Evolutionary conservation across 352 stramenopile species (phyloP).

Genomic region (Globisporangium emineosum): DNA sequence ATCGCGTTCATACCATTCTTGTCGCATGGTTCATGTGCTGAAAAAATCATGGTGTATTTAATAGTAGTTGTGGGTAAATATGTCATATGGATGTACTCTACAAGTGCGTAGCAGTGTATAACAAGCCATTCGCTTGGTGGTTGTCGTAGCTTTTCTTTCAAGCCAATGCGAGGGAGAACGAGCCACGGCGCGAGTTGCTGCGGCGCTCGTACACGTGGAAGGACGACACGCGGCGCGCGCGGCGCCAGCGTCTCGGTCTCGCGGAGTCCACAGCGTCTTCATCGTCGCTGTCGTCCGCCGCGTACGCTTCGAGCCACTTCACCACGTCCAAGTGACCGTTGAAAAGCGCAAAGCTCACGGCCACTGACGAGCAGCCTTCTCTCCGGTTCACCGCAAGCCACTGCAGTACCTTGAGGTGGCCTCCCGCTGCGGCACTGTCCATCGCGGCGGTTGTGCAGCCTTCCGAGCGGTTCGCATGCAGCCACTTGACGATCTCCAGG

Average conservation of each 20-base stretch:
- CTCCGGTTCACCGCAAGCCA: slow-evolving; percentile 57
- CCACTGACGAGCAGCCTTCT: slow-evolving; percentile 73
- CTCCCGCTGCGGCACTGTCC: slow-evolving; percentile 64
- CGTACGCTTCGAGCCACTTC: slow-evolving; percentile 57
- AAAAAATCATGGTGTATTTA: neutral
- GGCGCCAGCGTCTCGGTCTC: slow-evolving; percentile 6
- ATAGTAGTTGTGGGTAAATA: neutral
- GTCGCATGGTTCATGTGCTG: neutral
- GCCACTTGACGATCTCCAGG: slow-evolving; percentile 67
- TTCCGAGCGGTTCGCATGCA: slow-evolving; percentile 59
- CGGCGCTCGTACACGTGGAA: slow-evolving; percentile 18
- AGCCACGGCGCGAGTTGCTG: slow-evolving; percentile 17
- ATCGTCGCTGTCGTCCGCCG: slow-evolving; percentile 15
- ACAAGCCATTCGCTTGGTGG: neutral
- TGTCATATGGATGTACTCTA: neutral
- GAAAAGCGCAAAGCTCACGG: slow-evolving; percentile 60
- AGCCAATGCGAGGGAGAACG: slow-evolving; percentile 11
- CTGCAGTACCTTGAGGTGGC: slow-evolving; percentile 62
- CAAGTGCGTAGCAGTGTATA: neutral
- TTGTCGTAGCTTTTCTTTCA: neutral
- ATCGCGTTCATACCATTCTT: neutral
- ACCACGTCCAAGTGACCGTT: slow-evolving; percentile 67
- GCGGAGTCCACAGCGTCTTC: slow-evolving; percentile 5
- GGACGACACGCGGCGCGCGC: slow-evolving; percentile 16
- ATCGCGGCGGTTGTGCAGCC: slow-evolving; percentile 72